A percentile compares a stretch with the other conserved stretches of the same genome.
Evolutionary conservation across 768 basidiomycete genomes (phyloP).

Genomic region (Suillus americanus): DNA sequence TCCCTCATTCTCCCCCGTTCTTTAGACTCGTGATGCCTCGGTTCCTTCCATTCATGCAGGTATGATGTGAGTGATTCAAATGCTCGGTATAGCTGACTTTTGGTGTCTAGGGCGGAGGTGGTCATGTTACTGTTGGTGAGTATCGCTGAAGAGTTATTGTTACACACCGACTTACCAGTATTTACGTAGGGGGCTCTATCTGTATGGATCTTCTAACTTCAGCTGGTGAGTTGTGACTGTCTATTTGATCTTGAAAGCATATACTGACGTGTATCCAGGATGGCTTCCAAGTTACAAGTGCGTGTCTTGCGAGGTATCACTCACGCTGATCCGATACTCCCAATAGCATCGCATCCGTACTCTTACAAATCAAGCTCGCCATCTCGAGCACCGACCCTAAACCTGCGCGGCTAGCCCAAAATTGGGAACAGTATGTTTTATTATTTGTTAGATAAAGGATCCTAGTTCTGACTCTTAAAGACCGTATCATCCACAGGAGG

Average conservation of each 20-base stretch:
- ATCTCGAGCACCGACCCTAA: not conserved
- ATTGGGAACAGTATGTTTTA: slow-evolving; percentile 47
- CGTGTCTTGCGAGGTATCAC: slow-evolving; percentile 11
- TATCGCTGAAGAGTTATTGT: not conserved
- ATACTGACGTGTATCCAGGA: slow-evolving; percentile 32
- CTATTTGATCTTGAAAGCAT: not conserved
- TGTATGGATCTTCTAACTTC: slow-evolving; percentile 73
- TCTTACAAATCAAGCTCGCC: slow-evolving; percentile 51
- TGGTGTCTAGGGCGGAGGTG: slow-evolving; percentile 53
- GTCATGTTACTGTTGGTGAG: slow-evolving; percentile 63
- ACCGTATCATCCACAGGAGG: slow-evolving; percentile 53
- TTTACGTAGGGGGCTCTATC: slow-evolving; percentile 57
- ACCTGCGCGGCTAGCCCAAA: slow-evolving; percentile 38
- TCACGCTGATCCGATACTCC: slow-evolving; percentile 1
- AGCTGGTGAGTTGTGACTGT: slow-evolving; percentile 42
- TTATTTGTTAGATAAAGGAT: slow-evolving; percentile 1
- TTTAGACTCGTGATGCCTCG: slow-evolving; percentile 75
- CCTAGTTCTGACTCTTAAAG: slow-evolving; percentile 12
- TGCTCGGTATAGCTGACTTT: not conserved
- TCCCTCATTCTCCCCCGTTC: slow-evolving; percentile 72
- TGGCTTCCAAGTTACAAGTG: slow-evolving; percentile 72
- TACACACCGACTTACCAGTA: not conserved
- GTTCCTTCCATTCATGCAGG: slow-evolving; percentile 64
- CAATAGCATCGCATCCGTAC: slow-evolving; percentile 38
- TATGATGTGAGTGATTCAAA: slow-evolving; percentile 7